Percentiles rank a stretch among this genome's conserved stretches.
phyloP scores from a whole-genome alignment of 2,329 filamentous ascomycete genomes.

The Colletotrichum salicis region DNA sequence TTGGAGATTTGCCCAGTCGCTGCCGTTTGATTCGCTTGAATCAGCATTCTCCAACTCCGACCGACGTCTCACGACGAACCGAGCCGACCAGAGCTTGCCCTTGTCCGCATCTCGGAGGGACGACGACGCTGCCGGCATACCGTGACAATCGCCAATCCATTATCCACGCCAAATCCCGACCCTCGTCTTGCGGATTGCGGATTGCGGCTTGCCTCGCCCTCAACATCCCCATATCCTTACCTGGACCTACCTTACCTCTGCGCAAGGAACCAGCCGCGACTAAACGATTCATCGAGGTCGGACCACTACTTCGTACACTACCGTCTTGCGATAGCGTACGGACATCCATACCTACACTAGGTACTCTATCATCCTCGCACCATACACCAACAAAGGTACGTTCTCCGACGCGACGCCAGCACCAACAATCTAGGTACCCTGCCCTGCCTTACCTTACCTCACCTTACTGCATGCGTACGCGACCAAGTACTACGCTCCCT shows the following conservation, averaged over 20 bases:
- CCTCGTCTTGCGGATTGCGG: not conserved
- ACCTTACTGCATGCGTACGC: constrained; percentile 12
- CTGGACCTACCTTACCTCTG: constrained; percentile 7
- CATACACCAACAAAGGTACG: constrained; percentile 20
- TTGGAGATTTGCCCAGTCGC: not conserved
- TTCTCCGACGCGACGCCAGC: constrained; percentile 1
- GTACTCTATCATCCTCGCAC: not conserved
- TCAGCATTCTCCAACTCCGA: not conserved
- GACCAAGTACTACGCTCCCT: not conserved
- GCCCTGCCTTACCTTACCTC: not conserved
- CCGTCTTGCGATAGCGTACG: not conserved
- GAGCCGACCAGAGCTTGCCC: constrained; percentile 3
- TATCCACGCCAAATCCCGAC: not conserved
- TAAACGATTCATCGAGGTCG: constrained; percentile 25
- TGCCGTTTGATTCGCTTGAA: not conserved
- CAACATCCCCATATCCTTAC: not conserved
- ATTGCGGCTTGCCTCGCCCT: not conserved
- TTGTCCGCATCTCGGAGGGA: not conserved
- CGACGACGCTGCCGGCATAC: not conserved
- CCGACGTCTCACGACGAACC: constrained; percentile 1
- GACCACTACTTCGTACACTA: constrained; percentile 2
- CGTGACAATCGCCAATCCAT: not conserved
- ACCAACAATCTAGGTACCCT: constrained; percentile 14
- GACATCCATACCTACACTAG: too few species aligned
- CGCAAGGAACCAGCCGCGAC: constrained; percentile 14